Base-by-base conservation (phyloP, 2,329 filamentous ascomycete species). In the Trichoderma semiorbis region DNA sequence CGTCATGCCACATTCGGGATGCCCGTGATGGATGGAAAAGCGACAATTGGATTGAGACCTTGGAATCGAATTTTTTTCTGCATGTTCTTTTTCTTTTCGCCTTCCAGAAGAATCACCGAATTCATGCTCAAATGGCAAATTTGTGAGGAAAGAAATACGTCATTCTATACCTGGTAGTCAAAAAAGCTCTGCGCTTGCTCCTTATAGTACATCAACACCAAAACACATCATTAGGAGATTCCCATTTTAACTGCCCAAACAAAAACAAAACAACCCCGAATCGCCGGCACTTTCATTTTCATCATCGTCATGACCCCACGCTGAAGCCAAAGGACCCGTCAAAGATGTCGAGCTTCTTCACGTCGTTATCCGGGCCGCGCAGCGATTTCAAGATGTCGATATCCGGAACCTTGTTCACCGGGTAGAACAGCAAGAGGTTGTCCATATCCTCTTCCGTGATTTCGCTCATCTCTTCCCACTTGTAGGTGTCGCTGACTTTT, bases 391-490 rank as follows among this genome's bases (percentile, higher is more conserved):
- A 78, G 63, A 86, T 83, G 28, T 86, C 86, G 57, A 90, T 79
- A 2, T 84, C 78, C 4, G 89, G 89, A 1, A 90, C 89, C 70
- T 87, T 84, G 73, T 85, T 84, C 1, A 83, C 77, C 0, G 81
- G 82, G 75, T 97, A 98, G 79, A 91, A 95, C n/a, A 85, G 84
- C 47, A 98, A 83, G n/a, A 98, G 84, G 69, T 86, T 88, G 70
- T 93, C 90, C 92, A 98, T 97, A 77, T 95, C 95, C 76, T 91
- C 88, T 65, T 96, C 93, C 24, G 88, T 89, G 87, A 98, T 90
- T 39, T 89, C 88, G 75, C 93, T 95, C 75, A 98, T 88, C 74
- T 98, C 92, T 73, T 97, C 91, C 80, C 97, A 89, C 68, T 87
- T 91, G 86, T 95, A 98, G 43, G 90, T 86, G 76, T 98, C 94